Base-by-base conservation (phyloP, 2,329 filamentous ascomycete species). In the Aspergillus fructus region DNA sequence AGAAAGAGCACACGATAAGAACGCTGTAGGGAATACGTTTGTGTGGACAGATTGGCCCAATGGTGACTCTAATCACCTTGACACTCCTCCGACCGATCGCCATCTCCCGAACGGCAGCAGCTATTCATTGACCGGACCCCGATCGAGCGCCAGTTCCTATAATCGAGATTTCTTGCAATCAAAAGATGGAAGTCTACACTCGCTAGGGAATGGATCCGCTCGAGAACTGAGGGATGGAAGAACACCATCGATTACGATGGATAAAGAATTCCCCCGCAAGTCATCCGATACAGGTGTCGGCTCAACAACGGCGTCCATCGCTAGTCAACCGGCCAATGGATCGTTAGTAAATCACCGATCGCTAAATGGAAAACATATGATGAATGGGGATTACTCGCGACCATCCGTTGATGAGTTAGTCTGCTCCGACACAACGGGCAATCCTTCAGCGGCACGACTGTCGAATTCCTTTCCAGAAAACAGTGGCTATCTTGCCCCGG, bases 41-140 rank as follows among this genome's bases (percentile, higher is more conserved):
- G 66, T 79, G 50, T 79, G 77, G 72, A 78, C 76, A 27, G 75
- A 76, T 64, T 76, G 76, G 64, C 70, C 72, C 48, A 77, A 77
- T 68, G 72, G 73, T 56, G 77, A 78, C 60, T 65, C 70, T n/a
- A 74, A 67, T 52, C 68, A 74, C 53, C 61, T 74, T 51, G 75
- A 78, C 52, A 57, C 71, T 15, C 67, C 67, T 40, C 68, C 73
- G 54, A 71, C 72, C 61, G 75, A 78, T 59, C 75, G 72, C 56
- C 68, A 70, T 49, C 59, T 73, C 62, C 71, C 73, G 49, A 75
- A 78, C 72, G 81, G 84, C 68, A 87, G 81, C 74, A 83, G 87
- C 76, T 83, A 79, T 72, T 81, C 84, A 39, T 68, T 85, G 68
- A 80, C 82, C 64, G 86, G 87, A 69, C 84, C 81, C 62, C 79